Evolutionary conservation across 139 green algal genomes (phyloP).

Genomic region (Raphidocelis subcapitata): DNA sequence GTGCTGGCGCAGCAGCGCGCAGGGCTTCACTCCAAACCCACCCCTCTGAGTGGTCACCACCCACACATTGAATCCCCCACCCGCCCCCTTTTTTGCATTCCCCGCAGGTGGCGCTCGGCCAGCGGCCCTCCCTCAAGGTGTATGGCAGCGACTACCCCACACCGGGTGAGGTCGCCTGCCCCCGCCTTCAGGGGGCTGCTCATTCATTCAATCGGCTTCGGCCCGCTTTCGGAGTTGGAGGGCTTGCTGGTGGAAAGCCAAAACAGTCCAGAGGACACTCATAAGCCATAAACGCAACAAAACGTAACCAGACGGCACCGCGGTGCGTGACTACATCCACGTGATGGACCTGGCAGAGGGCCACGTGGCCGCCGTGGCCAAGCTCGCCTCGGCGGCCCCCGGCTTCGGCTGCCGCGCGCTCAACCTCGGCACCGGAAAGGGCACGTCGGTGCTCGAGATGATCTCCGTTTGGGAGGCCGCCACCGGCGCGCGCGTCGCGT

Average conservation of each 20-base stretch:
- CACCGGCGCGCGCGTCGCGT: constrained; percentile 68
- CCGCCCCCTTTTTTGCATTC: not conserved
- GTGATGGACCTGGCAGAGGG: constrained; percentile 93
- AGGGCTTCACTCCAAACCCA: too few species aligned
- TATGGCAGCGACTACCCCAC: constrained; percentile 96
- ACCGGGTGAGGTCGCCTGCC: not conserved
- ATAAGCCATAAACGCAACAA: too few species aligned
- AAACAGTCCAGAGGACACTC: too few species aligned
- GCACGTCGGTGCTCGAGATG: constrained; percentile 97
- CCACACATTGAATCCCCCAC: too few species aligned
- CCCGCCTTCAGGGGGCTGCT: not conserved
- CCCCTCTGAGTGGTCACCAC: too few species aligned
- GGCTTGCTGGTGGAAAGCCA: too few species aligned
- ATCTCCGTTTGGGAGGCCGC: constrained; percentile 91
- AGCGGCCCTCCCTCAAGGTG: constrained; percentile 84
- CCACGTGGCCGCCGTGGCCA: constrained; percentile 84
- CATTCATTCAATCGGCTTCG: not conserved
- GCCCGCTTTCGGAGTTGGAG: too few species aligned
- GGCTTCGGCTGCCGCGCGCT: constrained; percentile 74
- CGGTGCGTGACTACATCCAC: constrained; percentile 98
- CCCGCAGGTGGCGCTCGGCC: constrained; percentile 82
- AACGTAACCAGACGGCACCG: constrained; percentile 66
- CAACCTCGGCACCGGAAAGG: constrained; percentile 88
- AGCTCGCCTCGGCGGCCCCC: constrained; percentile 59
- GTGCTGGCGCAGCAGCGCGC: too few species aligned